phyloP scores from a whole-genome alignment of 2,329 filamentous ascomycete genomes.

The Anthostomella pinea region DNA sequence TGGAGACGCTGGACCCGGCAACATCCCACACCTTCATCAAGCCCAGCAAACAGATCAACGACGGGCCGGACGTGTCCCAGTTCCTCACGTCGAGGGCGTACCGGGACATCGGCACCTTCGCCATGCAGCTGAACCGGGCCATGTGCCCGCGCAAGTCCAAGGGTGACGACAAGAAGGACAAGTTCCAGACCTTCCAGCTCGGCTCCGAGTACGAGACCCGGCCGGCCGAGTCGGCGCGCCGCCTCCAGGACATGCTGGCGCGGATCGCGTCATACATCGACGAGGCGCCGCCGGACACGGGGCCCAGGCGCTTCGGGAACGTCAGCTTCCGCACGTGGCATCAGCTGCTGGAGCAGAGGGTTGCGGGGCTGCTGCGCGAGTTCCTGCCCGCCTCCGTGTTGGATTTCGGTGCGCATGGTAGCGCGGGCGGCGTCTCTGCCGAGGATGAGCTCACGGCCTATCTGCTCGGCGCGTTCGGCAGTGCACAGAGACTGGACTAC shows the following conservation, averaged over 20 bases:
- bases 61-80: conserved; percentile 73
- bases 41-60: conserved; percentile 80
- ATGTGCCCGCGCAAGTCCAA: conserved; percentile 67
- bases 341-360: conserved; percentile 60
- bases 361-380: conserved; percentile 54
- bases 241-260: conserved; percentile 64
- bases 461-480: conserved; percentile 83
- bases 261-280: conserved; percentile 66
- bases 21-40: conserved; percentile 56
- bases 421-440: conserved; percentile 41
- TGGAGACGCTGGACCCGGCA: conserved; percentile 48
- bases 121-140: conserved; percentile 85
- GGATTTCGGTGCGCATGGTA: conserved; percentile 15
- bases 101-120: conserved; percentile 79
- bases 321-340: conserved; percentile 86
- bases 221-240: conserved; percentile 53
- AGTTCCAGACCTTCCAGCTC: conserved; percentile 48
- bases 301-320: conserved; percentile 89
- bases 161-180: conserved; percentile 35
- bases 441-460: conserved; percentile 73
- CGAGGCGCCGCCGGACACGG: conserved; percentile 78
- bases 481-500: conserved; percentile 85
- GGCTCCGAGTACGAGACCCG: conserved; percentile 42
- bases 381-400: conserved; percentile 46
- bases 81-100: conserved; percentile 84